phyloP scores from a whole-genome alignment of 78 protist genomes.

The Bodo saltans region DNA sequence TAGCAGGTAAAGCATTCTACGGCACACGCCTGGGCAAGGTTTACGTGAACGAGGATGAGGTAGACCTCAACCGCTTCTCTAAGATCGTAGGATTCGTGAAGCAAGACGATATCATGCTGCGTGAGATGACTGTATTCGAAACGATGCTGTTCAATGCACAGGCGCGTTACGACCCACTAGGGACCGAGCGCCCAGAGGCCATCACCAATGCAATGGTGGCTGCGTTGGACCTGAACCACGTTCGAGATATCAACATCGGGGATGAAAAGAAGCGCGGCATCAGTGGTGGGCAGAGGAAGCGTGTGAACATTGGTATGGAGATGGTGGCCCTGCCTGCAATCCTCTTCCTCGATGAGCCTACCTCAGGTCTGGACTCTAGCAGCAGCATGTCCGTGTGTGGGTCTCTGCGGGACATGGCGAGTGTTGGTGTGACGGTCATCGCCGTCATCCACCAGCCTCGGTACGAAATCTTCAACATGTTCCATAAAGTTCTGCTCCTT shows the following conservation, averaged over 20 bases:
- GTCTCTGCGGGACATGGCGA: conserved; percentile 31
- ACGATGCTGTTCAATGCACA: conserved; percentile 13
- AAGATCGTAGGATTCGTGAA: conserved; percentile 43
- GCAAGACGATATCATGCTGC: conserved; percentile 46
- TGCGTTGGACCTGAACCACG: background rate
- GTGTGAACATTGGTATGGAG: no score
- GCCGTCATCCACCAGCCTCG: conserved; percentile 25
- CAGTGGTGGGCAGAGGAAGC: conserved; percentile 40
- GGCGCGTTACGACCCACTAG: conserved; percentile 37
- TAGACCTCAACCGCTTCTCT: background rate
- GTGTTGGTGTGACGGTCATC: conserved; percentile 2
- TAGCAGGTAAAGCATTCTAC: conserved; percentile 22
- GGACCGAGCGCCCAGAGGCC: conserved; percentile 68
- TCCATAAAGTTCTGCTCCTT: conserved; percentile 15
- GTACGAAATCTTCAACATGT: conserved; percentile 5
- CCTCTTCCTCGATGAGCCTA: no score
- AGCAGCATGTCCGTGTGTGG: conserved; percentile 25
- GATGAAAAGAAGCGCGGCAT: background rate
- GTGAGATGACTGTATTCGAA: conserved; percentile 39
- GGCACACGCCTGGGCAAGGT: no score
- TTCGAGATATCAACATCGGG: conserved; percentile 14
- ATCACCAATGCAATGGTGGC: conserved; percentile 49
- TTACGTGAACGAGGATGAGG: conserved; percentile 23
- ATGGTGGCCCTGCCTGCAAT: no score
- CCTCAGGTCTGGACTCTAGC: no score